A percentile compares a stretch with the other conserved stretches of the same genome.
phyloP scores from a whole-genome alignment of 768 basidiomycete species.

The Agrocybe chaxingu region DNA sequence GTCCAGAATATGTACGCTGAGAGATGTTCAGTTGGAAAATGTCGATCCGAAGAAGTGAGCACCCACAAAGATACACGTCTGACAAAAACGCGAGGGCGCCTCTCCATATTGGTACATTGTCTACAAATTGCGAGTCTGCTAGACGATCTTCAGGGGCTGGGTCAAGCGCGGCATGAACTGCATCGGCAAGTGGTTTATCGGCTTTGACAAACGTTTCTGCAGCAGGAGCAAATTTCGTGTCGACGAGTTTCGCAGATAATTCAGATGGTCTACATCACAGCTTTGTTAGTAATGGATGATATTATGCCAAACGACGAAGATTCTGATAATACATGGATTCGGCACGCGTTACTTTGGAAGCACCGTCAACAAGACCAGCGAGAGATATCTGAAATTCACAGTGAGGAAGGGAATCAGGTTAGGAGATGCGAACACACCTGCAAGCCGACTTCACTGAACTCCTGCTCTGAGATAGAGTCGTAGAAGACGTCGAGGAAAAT shows the following conservation, averaged over 20 bases:
- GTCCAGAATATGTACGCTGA: constrained; percentile 83
- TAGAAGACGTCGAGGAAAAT: constrained; percentile 72
- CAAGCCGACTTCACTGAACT: constrained; percentile 52
- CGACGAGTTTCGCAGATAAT: background rate
- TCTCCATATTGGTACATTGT: constrained; percentile 7
- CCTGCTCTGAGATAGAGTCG: constrained; percentile 63
- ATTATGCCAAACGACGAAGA: constrained; percentile 38
- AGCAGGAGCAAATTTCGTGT: background rate
- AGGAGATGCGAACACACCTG: constrained; percentile 36
- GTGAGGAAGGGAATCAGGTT: background rate
- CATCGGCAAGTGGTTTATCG: no score
- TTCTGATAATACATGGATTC: constrained; percentile 33
- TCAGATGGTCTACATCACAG: background rate
- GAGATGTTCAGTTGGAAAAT: constrained; percentile 7
- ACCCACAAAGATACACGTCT: constrained; percentile 58
- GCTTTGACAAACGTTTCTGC: background rate
- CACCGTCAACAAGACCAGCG: constrained; percentile 15
- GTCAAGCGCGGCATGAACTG: no score
- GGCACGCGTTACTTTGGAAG: constrained; percentile 2
- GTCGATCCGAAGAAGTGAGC: background rate
- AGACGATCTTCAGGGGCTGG: background rate
- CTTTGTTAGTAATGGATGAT: background rate
- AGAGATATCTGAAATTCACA: constrained; percentile 22
- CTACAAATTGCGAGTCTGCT: background rate
- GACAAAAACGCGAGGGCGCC: constrained; percentile 28